Percentiles rank a stretch among this genome's conserved stretches.
Evolutionary conservation across 164 flowering plant species (phyloP).

Genomic region (Nelumbo lutea): DNA sequence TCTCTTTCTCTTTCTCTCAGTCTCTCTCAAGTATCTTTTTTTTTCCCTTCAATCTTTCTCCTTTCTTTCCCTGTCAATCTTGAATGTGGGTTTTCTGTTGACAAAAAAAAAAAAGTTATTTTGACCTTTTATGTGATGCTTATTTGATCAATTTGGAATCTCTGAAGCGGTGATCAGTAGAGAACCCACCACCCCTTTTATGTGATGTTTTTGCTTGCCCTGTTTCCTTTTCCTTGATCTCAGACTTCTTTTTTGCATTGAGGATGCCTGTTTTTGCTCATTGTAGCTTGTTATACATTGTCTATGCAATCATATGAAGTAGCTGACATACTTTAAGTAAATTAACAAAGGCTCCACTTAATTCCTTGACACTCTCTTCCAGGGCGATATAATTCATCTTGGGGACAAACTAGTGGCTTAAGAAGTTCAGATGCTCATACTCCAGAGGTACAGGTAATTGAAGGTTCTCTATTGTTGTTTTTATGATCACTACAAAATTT

Average conservation of each 20-base stretch:
- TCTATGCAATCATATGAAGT: not conserved
- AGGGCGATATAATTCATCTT: constrained; percentile 48
- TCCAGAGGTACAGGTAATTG: constrained; percentile 56
- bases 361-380: constrained; percentile 8
- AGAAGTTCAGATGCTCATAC: constrained; percentile 62
- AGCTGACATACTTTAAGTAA: not conserved
- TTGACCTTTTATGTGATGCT: too few relatives aligned
- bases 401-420: constrained; percentile 53
- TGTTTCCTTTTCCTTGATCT: not conserved
- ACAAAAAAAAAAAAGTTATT: too few relatives aligned
- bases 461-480: constrained; percentile 5
- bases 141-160: too few relatives aligned
- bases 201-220: not conserved
- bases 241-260: not conserved
- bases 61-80: not conserved
- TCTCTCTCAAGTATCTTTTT: not conserved
- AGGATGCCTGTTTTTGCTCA: not conserved
- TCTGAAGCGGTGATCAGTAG: too few relatives aligned
- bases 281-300: not conserved
- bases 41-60: not conserved
- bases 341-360: not conserved
- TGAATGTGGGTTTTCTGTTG: not conserved
- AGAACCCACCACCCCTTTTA: too few relatives aligned
- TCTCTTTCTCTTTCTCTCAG: not conserved
- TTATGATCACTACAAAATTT: constrained; percentile 1